A percentile compares a stretch with the other conserved stretches of the same genome.
Conservation (phyloP, 768 basidiomycete species). For the Pisolithus albus region DNA sequence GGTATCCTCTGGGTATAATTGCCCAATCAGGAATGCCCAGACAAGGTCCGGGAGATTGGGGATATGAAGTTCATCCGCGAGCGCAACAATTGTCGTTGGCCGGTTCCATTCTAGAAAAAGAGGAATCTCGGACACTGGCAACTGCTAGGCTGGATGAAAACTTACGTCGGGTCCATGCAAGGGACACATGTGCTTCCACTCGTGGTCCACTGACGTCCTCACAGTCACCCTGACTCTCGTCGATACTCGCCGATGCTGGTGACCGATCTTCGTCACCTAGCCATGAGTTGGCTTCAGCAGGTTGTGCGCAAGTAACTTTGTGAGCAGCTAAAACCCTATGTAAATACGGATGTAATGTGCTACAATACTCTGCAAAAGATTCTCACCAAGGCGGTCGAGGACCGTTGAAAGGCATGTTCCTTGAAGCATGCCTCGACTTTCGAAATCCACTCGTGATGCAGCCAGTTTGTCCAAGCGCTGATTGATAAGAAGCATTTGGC, state of each 20-base stretch:
- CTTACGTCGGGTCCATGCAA: not conserved
- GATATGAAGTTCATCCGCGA: not conserved
- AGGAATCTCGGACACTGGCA: not conserved
- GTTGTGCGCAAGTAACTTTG: too few species aligned
- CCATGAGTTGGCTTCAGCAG: too few species aligned
- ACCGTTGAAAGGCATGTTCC: constrained; percentile 1
- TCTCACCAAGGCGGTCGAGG: not conserved
- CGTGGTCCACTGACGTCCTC: too few species aligned
- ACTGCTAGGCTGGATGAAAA: not conserved
- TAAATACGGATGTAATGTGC: not conserved
- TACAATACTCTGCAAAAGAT: not conserved
- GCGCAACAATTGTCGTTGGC: not conserved
- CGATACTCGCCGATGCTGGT: too few species aligned
- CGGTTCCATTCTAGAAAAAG: not conserved
- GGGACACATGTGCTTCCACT: too few species aligned
- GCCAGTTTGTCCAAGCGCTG: constrained; percentile 3
- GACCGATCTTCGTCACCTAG: too few species aligned
- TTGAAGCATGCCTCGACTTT: constrained; percentile 16
- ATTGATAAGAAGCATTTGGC: constrained; percentile 28
- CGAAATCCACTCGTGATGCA: constrained; percentile 14
- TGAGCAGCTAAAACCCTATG: too few species aligned
- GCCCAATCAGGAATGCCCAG: constrained; percentile 1
- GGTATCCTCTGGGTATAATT: constrained; percentile 7
- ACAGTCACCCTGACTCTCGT: too few species aligned
- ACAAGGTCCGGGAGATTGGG: not conserved